Base-by-base conservation (phyloP, 2,329 filamentous ascomycete species). In the Basipetospora chlamydospora region DNA sequence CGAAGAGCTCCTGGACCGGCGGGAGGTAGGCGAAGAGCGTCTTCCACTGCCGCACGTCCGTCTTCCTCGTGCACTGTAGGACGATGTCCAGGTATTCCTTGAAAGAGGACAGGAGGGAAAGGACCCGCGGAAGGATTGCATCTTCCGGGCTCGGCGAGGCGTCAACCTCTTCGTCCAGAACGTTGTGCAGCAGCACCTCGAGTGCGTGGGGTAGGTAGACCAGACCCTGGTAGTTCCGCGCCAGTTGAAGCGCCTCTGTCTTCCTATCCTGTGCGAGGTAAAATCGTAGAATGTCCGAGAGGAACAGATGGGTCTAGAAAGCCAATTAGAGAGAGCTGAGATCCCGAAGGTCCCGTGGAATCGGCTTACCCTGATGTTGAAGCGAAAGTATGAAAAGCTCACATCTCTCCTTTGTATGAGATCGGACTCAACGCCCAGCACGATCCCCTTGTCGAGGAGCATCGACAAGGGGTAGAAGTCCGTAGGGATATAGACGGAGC, bases 41-140 rank as follows among this genome's bases (percentile, higher is more conserved):
- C 41, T 81, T 77, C 90, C 90, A 98, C 39, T 85, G 93, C 26
- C 88, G 77, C 6, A 94, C 77, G 52, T 98, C 90, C 0, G 90
- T 98, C 58, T 98, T 98, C 38, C 90, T 80, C 2, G 90, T 95
- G 58, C 90, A 98, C 58, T 93, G 90, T 15, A 98, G 80, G 17
- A 98, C 79, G 40, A 96, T 90, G 49, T 96, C 88, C 12, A 96
- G 75, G 50, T 95, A 98, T 40, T 85, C 75, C 39, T 77, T 79
- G 55, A 85, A 81, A 1, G 78, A 83, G 1, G 80, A 81, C 39
- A 77, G 53, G 7, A 78, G 63, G 1, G 72, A 77, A 16, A 77
- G 53, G 2, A 78, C 73, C 3, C 77, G 57, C 48, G 75, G 69
- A 49, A 87, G 51, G 45, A 81, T 58, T 47, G 79, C 64, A 53